Base-by-base conservation (phyloP, 306 rosid species). In the Cucurbita argyrosperma region DNA sequence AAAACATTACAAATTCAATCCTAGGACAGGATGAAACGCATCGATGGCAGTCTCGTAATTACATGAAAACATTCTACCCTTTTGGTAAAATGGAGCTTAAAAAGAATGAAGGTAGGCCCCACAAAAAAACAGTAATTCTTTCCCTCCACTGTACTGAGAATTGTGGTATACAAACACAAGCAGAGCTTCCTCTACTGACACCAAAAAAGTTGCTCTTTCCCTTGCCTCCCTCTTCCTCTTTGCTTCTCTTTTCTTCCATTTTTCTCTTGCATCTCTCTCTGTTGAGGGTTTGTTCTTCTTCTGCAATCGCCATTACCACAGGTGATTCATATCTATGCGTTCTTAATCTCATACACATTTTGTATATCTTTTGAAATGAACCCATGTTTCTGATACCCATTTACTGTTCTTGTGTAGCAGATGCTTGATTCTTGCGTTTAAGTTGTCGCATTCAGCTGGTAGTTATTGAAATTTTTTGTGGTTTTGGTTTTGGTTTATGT, bases 171-270 rank as follows among this genome's bases (percentile, higher is more conserved):
- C 8, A 68, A 47, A 58, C 74, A 67, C 55, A 11, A 69, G 57
- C 21, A 30, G 7, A 50, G 26, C 46, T 50, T 30, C 50, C 74
- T 70, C 60, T 30, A 70, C 74, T 70, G 74, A 70, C 74, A 70
- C 45, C 21, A 1, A 13, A 68, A 65, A 63, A n/a, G 74, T 69
- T 69, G 74, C 74, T 69, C 9, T 13, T 68, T 62, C 35, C 14
- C 46, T 70, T 70, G 74, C 59, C 59, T 70, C 74, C 59, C 50
- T 70, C 74, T 26, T 70, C 60, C 1, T 23, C 15, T 30, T 30
- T 9, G 23, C 59, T 68, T 47, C 49, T 14, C 3, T 50, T 50
- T 26, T 16, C 26, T 2, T 15, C 51, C 47, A 4, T 39, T 66
- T 70, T 26, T 70, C 60, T 50, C 45, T 13, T 49, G 26, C 74